phyloP scores from a whole-genome alignment of 2,329 filamentous ascomycete genomes.

The Escovopsis weberi region DNA sequence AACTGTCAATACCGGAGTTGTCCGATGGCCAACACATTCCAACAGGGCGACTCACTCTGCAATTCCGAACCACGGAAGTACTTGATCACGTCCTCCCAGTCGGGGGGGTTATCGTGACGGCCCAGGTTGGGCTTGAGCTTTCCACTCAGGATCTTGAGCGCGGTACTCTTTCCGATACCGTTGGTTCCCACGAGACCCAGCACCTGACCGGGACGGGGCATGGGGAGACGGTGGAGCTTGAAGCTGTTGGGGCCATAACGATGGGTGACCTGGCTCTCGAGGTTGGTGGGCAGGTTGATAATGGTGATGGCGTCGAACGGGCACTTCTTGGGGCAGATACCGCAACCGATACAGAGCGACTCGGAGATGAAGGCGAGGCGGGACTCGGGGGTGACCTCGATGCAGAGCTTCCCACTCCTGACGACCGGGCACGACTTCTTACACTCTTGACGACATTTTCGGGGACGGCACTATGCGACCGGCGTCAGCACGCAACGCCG shows the following conservation, averaged over 20 bases:
- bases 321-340: conserved; percentile 99
- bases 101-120: conserved; percentile 86
- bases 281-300: conserved; percentile 99
- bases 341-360: conserved; percentile 89
- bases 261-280: conserved; percentile 95
- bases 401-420: conserved; percentile 91
- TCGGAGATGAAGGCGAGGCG: conserved; percentile 98
- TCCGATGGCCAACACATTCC: background rate
- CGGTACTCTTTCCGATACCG: conserved; percentile 99
- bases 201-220: conserved; percentile 89
- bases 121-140: conserved; percentile 98
- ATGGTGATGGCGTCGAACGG: conserved; percentile 98
- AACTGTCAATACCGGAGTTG: background rate
- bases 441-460: conserved; percentile 96
- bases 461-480: conserved; percentile 21
- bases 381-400: conserved; percentile 77
- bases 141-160: conserved; percentile 93
- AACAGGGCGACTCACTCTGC: conserved; percentile 53
- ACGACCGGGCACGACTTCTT: conserved; percentile 98
- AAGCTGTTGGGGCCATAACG: conserved; percentile 99
- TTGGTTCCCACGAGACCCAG: conserved; percentile 95
- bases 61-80: conserved; percentile 96
- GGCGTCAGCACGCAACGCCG: conserved; percentile 14
- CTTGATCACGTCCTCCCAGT: conserved; percentile 98
- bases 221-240: conserved; percentile 94